Conservation (phyloP, 257 asterid species). For the Lycium ferocissimum region DNA sequence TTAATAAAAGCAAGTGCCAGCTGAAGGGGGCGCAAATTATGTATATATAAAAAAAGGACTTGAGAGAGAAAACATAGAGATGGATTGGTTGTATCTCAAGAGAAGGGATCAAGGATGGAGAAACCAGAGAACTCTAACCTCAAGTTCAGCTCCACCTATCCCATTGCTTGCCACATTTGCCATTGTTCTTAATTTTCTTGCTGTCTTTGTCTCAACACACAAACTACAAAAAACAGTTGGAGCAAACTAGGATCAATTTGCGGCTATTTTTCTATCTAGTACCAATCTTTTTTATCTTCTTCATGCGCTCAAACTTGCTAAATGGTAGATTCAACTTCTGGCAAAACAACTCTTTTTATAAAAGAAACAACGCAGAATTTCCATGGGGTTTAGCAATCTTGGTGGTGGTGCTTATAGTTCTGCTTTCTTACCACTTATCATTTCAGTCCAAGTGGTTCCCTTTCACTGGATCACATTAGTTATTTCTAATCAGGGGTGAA, state of each 20-base stretch:
- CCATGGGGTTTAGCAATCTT: conserved; percentile 66
- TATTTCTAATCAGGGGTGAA: too few relatives aligned
- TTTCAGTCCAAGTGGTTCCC: conserved; percentile 64
- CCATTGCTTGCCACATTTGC: conserved; percentile 56
- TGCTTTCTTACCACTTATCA: conserved; percentile 66
- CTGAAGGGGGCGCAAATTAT: too few relatives aligned
- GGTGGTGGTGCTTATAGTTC: conserved; percentile 55
- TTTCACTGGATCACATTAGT: conserved; percentile 44
- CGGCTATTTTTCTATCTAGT: conserved; percentile 56
- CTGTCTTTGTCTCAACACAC: conserved; percentile 59
- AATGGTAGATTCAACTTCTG: conserved; percentile 38
- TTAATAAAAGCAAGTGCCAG: too few relatives aligned
- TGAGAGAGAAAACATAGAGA: conserved; percentile 21
- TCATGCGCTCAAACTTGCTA: conserved; percentile 43
- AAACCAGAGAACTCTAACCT: conserved; percentile 45
- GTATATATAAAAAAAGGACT: too few relatives aligned
- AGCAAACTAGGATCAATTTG: conserved; percentile 40
- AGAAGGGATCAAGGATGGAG: conserved; percentile 59
- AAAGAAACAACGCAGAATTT: not conserved
- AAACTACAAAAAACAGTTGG: conserved; percentile 57
- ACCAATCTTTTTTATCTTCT: conserved; percentile 51
- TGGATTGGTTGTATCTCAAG: conserved; percentile 54
- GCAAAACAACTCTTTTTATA: too few relatives aligned
- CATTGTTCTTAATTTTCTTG: conserved; percentile 57
- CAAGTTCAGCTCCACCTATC: conserved; percentile 66